Evolutionary conservation across 805 yeast species (phyloP).

Genomic region (Jamesozyma spencerorum): DNA sequence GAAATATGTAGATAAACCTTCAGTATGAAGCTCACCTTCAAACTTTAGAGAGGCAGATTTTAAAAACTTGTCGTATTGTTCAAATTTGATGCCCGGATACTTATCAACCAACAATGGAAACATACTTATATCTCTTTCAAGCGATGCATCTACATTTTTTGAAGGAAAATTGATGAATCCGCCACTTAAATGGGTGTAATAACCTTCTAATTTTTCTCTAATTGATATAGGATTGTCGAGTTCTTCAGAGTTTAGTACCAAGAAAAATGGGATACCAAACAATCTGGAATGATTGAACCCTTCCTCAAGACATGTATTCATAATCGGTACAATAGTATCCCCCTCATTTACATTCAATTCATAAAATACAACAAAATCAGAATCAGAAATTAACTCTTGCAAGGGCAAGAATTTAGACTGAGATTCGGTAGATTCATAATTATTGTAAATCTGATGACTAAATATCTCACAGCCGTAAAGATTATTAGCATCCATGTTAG

Average conservation of each 20-base stretch:
- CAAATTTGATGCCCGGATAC: constrained; percentile 17
- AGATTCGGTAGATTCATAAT: constrained; percentile 56
- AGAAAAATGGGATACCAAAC: constrained; percentile 72
- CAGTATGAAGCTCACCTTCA: neutral
- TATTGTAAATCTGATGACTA: constrained; percentile 56
- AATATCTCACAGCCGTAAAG: constrained; percentile 54
- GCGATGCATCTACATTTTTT: constrained; percentile 3
- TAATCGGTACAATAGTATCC: constrained; percentile 52
- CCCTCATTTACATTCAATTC: constrained; percentile 36
- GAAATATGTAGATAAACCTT: constrained; percentile 2
- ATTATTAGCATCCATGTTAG: constrained; percentile 27
- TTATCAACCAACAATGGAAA: constrained; percentile 30
- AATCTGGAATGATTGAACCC: constrained; percentile 36
- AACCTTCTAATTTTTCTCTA: constrained; percentile 44
- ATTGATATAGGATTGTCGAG: constrained; percentile 48
- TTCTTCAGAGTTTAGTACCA: constrained; percentile 47
- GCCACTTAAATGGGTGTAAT: constrained; percentile 42
- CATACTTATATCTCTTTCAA: constrained; percentile 18
- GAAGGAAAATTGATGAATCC: constrained; percentile 25
- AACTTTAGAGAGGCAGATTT: constrained; percentile 10
- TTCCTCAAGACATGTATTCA: constrained; percentile 37
- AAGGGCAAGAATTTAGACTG: constrained; percentile 48
- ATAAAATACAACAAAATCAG: constrained; percentile 62
- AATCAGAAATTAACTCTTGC: constrained; percentile 51
- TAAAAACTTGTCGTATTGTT: constrained; percentile 14